phyloP scores from a whole-genome alignment of 345 rosid genomes.

The Syzygium oleosum region DNA sequence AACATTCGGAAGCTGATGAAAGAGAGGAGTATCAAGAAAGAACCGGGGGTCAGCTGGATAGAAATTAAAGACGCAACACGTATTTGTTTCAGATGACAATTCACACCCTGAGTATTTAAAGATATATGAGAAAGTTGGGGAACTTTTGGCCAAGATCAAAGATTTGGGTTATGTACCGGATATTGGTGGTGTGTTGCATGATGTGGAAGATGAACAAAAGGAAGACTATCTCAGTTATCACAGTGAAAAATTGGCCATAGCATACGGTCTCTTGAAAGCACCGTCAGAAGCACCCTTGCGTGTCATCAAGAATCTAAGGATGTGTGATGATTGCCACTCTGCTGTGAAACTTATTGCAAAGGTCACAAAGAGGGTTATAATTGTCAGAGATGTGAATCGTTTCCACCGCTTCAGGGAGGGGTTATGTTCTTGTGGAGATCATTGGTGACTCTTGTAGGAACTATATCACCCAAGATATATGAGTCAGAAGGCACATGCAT shows the following conservation, averaged over 20 bases:
- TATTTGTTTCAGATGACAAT: slow-evolving; percentile 59
- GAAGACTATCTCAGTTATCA: slow-evolving; percentile 62
- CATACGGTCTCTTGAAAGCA: slow-evolving; percentile 62
- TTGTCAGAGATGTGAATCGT: slow-evolving; percentile 71
- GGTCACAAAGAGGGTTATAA: slow-evolving; percentile 41
- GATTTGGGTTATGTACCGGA: slow-evolving; percentile 65
- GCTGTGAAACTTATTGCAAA: slow-evolving; percentile 68
- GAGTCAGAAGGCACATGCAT: neutral
- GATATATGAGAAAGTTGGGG: slow-evolving; percentile 51
- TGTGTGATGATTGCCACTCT: slow-evolving; percentile 85
- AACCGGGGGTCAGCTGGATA: slow-evolving; percentile 90
- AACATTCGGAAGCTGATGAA: slow-evolving; percentile 58
- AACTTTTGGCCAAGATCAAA: slow-evolving; percentile 49
- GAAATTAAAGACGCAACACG: slow-evolving; percentile 36
- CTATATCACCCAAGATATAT: neutral
- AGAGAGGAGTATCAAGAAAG: slow-evolving; percentile 56
- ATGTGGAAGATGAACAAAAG: slow-evolving; percentile 82
- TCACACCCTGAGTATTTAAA: slow-evolving; percentile 50
- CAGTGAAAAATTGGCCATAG: slow-evolving; percentile 83
- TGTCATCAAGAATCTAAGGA: slow-evolving; percentile 67
- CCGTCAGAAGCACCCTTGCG: slow-evolving; percentile 50
- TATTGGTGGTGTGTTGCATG: slow-evolving; percentile 48
- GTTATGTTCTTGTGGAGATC: slow-evolving; percentile 62
- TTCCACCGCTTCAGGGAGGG: slow-evolving; percentile 76
- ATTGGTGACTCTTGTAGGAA: slow-evolving; percentile 31